These are phyloP conservation scores for Pyrus bretschneideri DNA, from an alignment of 306 rosid species.

Conservation along the genomic window DNA sequence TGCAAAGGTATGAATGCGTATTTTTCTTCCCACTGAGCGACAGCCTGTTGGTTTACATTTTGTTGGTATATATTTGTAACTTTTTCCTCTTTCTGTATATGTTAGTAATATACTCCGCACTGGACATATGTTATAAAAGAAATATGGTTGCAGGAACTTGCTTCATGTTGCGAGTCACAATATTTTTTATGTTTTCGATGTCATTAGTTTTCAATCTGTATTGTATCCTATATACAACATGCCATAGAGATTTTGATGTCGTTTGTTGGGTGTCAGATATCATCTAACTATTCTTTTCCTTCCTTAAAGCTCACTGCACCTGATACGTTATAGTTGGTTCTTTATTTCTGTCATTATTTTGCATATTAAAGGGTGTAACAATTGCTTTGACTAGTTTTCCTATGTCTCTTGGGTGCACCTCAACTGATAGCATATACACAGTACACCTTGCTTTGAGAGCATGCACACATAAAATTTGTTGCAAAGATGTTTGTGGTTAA, in stretches of 20 bases:
- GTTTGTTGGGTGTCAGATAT: neutral
- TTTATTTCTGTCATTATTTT: neutral
- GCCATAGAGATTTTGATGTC: neutral
- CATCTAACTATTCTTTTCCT: neutral
- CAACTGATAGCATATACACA: neutral
- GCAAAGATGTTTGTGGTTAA: neutral
- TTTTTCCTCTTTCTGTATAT: neutral
- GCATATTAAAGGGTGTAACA: neutral
- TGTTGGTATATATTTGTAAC: neutral
- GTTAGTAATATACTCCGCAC: neutral
- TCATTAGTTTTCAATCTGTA: neutral
- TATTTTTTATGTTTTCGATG: neutral
- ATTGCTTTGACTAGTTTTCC: neutral
- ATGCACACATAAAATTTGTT: neutral
- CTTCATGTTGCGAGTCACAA: neutral
- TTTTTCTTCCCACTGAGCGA: neutral
- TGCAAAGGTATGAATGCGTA: slow-evolving; percentile 58
- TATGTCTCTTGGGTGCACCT: neutral
- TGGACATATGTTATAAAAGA: neutral
- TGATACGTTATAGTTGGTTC: neutral
- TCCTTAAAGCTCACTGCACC: neutral
- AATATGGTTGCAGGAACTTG: neutral
- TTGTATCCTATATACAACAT: neutral
- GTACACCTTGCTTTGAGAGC: neutral
- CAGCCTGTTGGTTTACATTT: neutral